phyloP scores from a whole-genome alignment of 768 basidiomycete species.

The Grammothele lineata region DNA sequence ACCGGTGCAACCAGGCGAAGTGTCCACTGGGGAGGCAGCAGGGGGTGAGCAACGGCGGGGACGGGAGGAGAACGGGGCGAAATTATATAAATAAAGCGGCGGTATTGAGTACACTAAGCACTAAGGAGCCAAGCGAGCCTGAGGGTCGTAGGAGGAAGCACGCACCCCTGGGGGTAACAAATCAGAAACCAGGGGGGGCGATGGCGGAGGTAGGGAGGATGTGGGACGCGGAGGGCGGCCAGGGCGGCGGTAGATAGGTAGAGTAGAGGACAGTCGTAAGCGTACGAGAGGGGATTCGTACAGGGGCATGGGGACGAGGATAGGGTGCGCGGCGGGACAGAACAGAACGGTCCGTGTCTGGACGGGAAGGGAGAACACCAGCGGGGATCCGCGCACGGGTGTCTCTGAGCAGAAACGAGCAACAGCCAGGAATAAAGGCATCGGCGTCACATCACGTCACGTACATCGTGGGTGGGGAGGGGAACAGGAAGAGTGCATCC shows the following conservation, averaged over 20 bases:
- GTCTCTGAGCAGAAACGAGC: neutral
- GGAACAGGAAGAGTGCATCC: constrained; percentile 10
- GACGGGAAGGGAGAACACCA: neutral
- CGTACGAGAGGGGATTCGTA: too few relatives aligned
- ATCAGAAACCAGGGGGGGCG: neutral
- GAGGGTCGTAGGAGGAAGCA: neutral
- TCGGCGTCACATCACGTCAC: constrained; percentile 9
- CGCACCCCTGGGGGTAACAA: constrained; percentile 8
- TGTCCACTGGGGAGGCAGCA: too few relatives aligned
- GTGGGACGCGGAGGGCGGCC: neutral
- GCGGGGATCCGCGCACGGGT: constrained; percentile 3
- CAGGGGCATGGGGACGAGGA: too few relatives aligned
- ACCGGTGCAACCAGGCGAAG: too few relatives aligned
- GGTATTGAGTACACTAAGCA: constrained; percentile 16
- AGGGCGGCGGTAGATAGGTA: too few relatives aligned
- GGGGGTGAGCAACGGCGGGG: neutral
- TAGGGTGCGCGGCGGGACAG: too few relatives aligned
- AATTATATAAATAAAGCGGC: constrained; percentile 20
- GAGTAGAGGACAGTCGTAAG: too few relatives aligned
- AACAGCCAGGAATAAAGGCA: neutral
- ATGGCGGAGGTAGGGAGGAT: neutral
- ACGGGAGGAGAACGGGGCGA: neutral
- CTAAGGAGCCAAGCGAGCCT: neutral
- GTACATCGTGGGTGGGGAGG: constrained; percentile 7
- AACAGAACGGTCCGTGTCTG: constrained; percentile 10